Evolutionary conservation across 2,329 filamentous ascomycete species (phyloP).

Genomic region (Didymella pinodella): DNA sequence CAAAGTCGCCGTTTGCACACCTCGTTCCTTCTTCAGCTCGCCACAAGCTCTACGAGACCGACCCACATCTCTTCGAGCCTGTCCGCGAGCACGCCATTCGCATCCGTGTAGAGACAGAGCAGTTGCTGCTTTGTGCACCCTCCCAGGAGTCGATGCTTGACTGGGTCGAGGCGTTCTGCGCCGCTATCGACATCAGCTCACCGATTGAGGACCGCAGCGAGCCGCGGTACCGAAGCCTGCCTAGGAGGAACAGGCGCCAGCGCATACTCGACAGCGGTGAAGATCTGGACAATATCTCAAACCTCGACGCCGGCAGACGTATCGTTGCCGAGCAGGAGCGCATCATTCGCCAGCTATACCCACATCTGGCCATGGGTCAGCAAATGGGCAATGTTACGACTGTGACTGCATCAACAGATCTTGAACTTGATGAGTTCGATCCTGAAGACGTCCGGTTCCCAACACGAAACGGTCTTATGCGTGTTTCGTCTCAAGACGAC

Average conservation of each 20-base stretch:
- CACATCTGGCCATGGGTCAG: conserved; percentile 47
- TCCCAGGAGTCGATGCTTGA: conserved; percentile 71
- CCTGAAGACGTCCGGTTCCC: conserved; percentile 50
- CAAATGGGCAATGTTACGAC: conserved; percentile 22
- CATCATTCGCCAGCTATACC: conserved; percentile 58
- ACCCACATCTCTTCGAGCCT: conserved; percentile 57
- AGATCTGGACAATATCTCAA: conserved; percentile 44
- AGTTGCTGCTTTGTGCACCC: conserved; percentile 73
- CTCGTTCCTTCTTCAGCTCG: conserved; percentile 53
- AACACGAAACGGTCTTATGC: conserved; percentile 28
- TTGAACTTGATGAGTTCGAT: conserved; percentile 49
- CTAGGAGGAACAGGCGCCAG: conserved; percentile 52
- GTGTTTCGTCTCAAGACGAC: conserved; percentile 29
- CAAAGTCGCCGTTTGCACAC: conserved; percentile 56
- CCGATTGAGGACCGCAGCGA: conserved; percentile 72
- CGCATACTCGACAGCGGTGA: conserved; percentile 47
- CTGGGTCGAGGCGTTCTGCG: conserved; percentile 72
- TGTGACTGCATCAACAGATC: conserved; percentile 32
- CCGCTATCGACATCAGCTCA: conserved; percentile 75
- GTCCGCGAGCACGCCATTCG: conserved; percentile 69
- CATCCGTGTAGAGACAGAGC: conserved; percentile 75
- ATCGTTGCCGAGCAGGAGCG: conserved; percentile 59
- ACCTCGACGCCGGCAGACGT: conserved; percentile 44
- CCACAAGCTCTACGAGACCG: conserved; percentile 54
- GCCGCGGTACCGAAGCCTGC: conserved; percentile 57